Evolutionary conservation across 1,139 yeast genomes (phyloP).

Genomic region (Suhomyces yuchorum): DNA sequence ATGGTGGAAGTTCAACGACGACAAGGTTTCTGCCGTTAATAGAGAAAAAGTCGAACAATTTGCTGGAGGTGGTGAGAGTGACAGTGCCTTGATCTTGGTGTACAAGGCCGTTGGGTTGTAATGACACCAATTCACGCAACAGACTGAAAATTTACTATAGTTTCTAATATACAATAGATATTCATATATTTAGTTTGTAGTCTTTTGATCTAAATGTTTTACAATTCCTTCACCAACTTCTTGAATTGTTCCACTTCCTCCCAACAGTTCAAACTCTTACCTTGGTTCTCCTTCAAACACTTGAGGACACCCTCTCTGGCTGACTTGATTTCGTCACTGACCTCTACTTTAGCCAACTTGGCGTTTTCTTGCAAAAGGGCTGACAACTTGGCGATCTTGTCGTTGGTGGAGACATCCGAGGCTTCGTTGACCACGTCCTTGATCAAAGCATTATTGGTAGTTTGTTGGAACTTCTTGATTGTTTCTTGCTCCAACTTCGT

Average conservation of each 20-base stretch:
- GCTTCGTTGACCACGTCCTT: conserved; percentile 24
- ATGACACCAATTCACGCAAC: conserved; percentile 1
- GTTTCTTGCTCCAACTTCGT: conserved; percentile 63
- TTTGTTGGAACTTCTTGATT: conserved; percentile 53
- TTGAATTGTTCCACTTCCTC: conserved; percentile 79
- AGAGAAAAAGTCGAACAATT: conserved; percentile 80
- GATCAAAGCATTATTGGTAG: conserved; percentile 47
- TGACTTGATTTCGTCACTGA: conserved; percentile 31
- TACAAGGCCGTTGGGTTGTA: conserved; percentile 75
- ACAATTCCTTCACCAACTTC: conserved; percentile 44
- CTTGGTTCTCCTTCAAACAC: conserved; percentile 71
- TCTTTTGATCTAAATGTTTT: conserved; percentile 8
- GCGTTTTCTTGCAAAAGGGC: conserved; percentile 51
- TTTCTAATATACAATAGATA: background rate
- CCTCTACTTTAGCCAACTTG: conserved; percentile 42
- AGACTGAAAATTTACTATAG: background rate
- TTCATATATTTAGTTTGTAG: conserved; percentile 2
- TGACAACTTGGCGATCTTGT: conserved; percentile 46
- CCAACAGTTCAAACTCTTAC: conserved; percentile 83
- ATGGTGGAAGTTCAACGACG: conserved; percentile 97
- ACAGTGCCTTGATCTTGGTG: conserved; percentile 84
- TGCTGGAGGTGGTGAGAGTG: conserved; percentile 98
- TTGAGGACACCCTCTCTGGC: conserved; percentile 61
- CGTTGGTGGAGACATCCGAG: conserved; percentile 38
- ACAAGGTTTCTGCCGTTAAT: conserved; percentile 74